These are phyloP conservation scores for Diaporthe eres DNA, from an alignment of 2,329 filamentous ascomycete genomes.

Conservation along the genomic window DNA sequence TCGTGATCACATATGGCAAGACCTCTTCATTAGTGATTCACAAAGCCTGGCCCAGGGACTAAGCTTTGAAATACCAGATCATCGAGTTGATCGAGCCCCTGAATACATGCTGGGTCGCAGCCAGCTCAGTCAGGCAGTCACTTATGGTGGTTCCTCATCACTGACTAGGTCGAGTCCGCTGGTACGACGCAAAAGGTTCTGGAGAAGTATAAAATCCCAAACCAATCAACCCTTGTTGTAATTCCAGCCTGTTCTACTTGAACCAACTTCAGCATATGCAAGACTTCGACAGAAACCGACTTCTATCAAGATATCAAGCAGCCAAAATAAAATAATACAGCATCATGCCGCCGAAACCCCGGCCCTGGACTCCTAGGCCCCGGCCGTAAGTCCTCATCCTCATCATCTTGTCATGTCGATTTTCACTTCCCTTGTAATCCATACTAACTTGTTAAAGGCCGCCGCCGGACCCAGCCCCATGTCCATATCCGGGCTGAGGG, in stretches of 20 bases:
- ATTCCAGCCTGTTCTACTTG: background rate
- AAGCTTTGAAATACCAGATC: too few relatives aligned
- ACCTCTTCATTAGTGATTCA: too few relatives aligned
- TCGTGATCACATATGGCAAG: background rate
- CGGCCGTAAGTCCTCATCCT: background rate
- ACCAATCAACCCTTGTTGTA: background rate
- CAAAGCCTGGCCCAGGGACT: background rate
- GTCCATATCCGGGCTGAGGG: background rate
- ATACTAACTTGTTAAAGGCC: background rate
- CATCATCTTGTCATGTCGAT: background rate
- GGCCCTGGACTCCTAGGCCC: constrained; percentile 1
- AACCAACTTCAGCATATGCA: background rate
- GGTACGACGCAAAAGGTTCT: background rate
- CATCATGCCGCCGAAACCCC: background rate
- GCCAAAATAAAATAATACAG: background rate
- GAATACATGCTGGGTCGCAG: too few relatives aligned
- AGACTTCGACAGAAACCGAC: background rate
- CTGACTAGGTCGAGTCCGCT: background rate
- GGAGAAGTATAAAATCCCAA: background rate
- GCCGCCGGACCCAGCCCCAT: background rate
- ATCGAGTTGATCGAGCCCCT: background rate
- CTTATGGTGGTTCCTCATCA: background rate
- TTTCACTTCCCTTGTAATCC: background rate
- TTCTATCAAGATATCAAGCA: background rate
- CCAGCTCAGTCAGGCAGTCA: background rate